phyloP scores from a whole-genome alignment of 2,329 filamentous ascomycete species.

The Coleophoma crateriformis region DNA sequence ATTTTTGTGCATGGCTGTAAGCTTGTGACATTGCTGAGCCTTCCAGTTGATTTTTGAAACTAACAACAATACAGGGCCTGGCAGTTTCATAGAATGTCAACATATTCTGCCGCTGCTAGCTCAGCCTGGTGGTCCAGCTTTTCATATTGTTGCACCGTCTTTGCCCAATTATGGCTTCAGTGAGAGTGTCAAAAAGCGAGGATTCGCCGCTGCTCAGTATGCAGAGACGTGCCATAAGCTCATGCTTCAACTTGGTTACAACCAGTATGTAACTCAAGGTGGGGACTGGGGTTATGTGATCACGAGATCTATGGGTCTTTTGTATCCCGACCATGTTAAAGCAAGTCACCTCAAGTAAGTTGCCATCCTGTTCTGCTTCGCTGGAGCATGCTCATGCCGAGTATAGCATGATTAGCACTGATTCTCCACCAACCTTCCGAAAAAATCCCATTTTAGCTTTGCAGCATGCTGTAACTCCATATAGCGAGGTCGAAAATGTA shows the following conservation, averaged over 20 bases:
- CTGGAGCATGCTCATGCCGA: too few species aligned
- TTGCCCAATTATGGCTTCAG: constrained; percentile 50
- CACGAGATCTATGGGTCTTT: constrained; percentile 52
- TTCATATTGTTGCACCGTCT: constrained; percentile 53
- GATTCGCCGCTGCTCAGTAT: constrained; percentile 55
- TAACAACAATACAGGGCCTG: constrained; percentile 44
- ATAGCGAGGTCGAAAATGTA: constrained; percentile 40
- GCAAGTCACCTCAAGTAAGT: constrained; percentile 54
- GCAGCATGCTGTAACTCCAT: constrained; percentile 48
- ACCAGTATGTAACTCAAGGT: constrained; percentile 56
- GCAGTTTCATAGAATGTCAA: constrained; percentile 60
- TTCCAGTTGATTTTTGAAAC: not conserved
- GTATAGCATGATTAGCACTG: constrained; percentile 35
- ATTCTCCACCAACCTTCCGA: constrained; percentile 38
- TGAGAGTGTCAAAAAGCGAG: constrained; percentile 35
- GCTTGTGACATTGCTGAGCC: constrained; percentile 3
- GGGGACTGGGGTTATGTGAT: constrained; percentile 64
- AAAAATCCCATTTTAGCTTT: constrained; percentile 52
- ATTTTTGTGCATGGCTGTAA: constrained; percentile 55
- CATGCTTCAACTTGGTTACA: constrained; percentile 63
- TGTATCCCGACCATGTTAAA: constrained; percentile 51
- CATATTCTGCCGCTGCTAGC: constrained; percentile 51
- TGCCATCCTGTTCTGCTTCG: too few species aligned
- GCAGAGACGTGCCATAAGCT: constrained; percentile 61
- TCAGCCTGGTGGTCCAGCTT: constrained; percentile 33